Percentiles rank a stretch among this genome's conserved stretches.
Conservation (phyloP, 2,329 filamentous ascomycete genomes). For the Exophiala spinifera region DNA sequence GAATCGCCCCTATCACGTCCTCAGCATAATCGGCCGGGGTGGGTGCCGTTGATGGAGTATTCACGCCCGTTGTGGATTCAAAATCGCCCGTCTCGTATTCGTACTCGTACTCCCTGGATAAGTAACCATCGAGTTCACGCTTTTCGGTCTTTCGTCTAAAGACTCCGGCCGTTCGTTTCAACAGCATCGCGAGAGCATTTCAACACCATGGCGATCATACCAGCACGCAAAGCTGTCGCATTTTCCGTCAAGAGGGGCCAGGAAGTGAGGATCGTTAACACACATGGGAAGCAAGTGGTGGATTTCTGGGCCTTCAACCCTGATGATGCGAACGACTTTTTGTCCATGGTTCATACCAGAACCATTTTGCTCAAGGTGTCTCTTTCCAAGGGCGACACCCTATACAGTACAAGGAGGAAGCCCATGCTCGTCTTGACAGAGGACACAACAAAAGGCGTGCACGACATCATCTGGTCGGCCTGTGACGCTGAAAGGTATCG, state of each 20-base stretch:
- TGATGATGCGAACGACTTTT: constrained; percentile 17
- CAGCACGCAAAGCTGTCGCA: constrained; percentile 44
- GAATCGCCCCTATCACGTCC: not conserved
- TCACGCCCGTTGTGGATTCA: not conserved
- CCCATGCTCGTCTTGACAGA: constrained; percentile 38
- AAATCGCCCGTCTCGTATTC: not conserved
- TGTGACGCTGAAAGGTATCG: constrained; percentile 41
- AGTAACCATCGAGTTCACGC: not conserved
- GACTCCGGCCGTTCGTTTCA: not conserved
- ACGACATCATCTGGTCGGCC: constrained; percentile 42
- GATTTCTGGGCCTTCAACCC: constrained; percentile 51
- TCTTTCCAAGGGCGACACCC: constrained; percentile 32
- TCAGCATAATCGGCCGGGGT: not conserved
- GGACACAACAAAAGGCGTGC: constrained; percentile 39
- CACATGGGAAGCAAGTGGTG: constrained; percentile 48
- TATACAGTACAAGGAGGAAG: constrained; percentile 40
- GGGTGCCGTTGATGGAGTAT: not conserved
- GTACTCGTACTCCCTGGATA: too few relatives aligned
- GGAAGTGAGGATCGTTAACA: constrained; percentile 47
- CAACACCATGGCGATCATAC: constrained; percentile 32
- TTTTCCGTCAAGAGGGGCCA: constrained; percentile 39
- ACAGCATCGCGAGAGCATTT: not conserved
- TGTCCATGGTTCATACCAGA: constrained; percentile 42
- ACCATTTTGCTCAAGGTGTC: constrained; percentile 34
- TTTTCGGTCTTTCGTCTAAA: too few relatives aligned